These are phyloP conservation scores for Neopestalotiopsis sp. DNA, from an alignment of 2,329 filamentous ascomycete genomes.

Conservation along the genomic window DNA sequence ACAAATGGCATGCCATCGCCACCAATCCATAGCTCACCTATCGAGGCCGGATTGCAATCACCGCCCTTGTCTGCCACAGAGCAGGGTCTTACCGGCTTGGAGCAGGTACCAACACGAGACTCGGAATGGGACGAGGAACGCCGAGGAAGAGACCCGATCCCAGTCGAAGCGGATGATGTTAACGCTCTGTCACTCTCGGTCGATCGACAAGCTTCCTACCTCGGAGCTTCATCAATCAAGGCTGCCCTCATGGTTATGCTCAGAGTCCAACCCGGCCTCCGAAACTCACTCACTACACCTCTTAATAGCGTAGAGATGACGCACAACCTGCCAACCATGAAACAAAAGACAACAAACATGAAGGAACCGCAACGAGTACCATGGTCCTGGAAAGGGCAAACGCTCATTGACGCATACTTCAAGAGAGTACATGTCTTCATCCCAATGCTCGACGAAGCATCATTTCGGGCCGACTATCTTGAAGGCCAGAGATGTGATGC, in stretches of 20 bases:
- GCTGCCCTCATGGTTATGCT: constrained; percentile 75
- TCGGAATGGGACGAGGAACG: constrained; percentile 71
- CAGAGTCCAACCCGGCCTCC: constrained; percentile 55
- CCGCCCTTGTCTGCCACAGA: constrained; percentile 56
- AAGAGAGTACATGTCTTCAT: constrained; percentile 74
- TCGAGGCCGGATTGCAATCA: constrained; percentile 53
- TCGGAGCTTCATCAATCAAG: constrained; percentile 77
- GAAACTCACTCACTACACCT: constrained; percentile 49
- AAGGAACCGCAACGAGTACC: constrained; percentile 56
- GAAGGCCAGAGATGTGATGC: constrained; percentile 67
- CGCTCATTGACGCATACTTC: constrained; percentile 77
- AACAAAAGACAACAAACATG: constrained; percentile 46
- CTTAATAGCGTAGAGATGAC: constrained; percentile 52
- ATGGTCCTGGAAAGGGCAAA: constrained; percentile 69
- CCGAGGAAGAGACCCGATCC: constrained; percentile 58
- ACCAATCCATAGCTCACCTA: constrained; percentile 55
- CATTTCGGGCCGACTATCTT: constrained; percentile 70
- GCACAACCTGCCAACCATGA: constrained; percentile 48
- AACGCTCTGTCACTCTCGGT: constrained; percentile 68
- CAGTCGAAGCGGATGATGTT: constrained; percentile 72
- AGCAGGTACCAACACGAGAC: constrained; percentile 71
- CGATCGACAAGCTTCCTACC: constrained; percentile 67
- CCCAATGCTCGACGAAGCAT: constrained; percentile 74
- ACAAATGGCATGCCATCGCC: constrained; percentile 55
- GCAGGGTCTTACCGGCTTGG: constrained; percentile 56